Evolutionary conservation across 2,329 filamentous ascomycete genomes (phyloP).

Genomic region (Aschersonia sp.): DNA sequence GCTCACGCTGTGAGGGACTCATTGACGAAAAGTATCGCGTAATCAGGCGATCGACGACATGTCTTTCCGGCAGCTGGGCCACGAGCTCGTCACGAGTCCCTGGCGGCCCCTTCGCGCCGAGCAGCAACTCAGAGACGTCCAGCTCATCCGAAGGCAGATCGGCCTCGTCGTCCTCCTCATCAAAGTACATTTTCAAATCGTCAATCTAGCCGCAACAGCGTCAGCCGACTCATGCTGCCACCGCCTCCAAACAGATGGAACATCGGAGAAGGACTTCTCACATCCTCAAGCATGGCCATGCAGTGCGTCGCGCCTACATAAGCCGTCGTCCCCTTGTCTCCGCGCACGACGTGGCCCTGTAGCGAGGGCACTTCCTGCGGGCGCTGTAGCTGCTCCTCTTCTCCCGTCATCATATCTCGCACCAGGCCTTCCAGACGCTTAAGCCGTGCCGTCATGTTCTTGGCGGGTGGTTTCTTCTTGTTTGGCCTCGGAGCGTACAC

Average conservation of each 20-base stretch:
- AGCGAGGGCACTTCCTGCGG: constrained; percentile 8
- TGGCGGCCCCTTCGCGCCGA: constrained; percentile 23
- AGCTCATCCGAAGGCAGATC: constrained; percentile 17
- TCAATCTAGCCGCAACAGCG: constrained; percentile 29
- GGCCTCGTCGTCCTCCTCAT: constrained; percentile 18
- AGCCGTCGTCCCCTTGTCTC: constrained; percentile 27
- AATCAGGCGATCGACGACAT: constrained; percentile 33
- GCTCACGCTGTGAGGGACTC: constrained; percentile 35
- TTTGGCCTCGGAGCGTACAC: constrained; percentile 32
- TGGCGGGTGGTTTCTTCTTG: constrained; percentile 23
- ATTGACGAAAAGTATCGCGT: constrained; percentile 38
- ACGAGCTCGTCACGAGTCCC: constrained; percentile 31
- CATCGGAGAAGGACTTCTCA: constrained; percentile 16
- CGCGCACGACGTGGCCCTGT: constrained; percentile 27
- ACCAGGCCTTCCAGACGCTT: constrained; percentile 43
- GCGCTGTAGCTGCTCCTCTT: not conserved
- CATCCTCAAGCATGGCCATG: constrained; percentile 45
- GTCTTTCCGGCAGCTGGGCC: constrained; percentile 28
- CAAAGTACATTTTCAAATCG: constrained; percentile 43
- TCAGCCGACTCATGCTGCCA: no score
- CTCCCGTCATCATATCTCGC: constrained; percentile 36
- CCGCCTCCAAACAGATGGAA: no score
- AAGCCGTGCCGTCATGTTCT: constrained; percentile 38
- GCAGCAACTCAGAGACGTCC: constrained; percentile 25
- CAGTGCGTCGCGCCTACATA: constrained; percentile 47